Base-by-base conservation (phyloP, 352 stramenopile genomes). In the Phytopythium delawarense region DNA sequence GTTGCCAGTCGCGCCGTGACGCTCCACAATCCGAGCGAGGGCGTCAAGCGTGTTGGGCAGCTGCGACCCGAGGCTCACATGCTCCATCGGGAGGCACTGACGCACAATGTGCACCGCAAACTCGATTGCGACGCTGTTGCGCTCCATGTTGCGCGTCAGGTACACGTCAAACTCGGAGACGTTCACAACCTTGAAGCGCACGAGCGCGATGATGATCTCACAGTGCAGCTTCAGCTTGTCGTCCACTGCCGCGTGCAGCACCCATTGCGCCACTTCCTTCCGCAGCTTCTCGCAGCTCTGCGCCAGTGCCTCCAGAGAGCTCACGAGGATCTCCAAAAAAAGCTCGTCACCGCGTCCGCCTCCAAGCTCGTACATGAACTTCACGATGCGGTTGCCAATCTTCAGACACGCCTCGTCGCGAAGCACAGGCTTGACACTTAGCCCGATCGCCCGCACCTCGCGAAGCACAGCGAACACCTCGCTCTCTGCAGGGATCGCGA, bases 351-450 rank as follows among this genome's bases (percentile, higher is more conserved):
- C 85, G 52, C 83, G 84, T 11, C 84, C 83, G 18, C 84, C 84
- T 18, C 84, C 84, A 21, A 96, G 67, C 64, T 99, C 96, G 62
- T 99, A 99, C 66, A 99, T 91, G 55, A 95, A 95, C 78, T 99
- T 99, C 64, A 99, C 98, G 58, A 99, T 98, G 25, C 84, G 87
- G 67, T 99, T 96, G 1, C 92, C 93, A 66, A 99, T 98, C 71
- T 93, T 97, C n/a, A 99, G 77, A 30, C 93, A 93, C 20, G 92
- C 88, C 73, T 99, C 95, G 68, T 96, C 89, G 20, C 89, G 81
- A 13, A 92, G 65, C 6, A 71, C 66, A 25, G 84, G 80, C 67
- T 91, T 90, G n/a, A 96, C 87, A 48, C 78, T 84, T 9, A 74
- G 69, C 21, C 84, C 84, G 48, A 94, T 72, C 44, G 82, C 79